A percentile compares a stretch with the other conserved stretches of the same genome.
Evolutionary conservation across 1,284 basidiomycete genomes (phyloP).

Genomic region (Ganoderma boninense): DNA sequence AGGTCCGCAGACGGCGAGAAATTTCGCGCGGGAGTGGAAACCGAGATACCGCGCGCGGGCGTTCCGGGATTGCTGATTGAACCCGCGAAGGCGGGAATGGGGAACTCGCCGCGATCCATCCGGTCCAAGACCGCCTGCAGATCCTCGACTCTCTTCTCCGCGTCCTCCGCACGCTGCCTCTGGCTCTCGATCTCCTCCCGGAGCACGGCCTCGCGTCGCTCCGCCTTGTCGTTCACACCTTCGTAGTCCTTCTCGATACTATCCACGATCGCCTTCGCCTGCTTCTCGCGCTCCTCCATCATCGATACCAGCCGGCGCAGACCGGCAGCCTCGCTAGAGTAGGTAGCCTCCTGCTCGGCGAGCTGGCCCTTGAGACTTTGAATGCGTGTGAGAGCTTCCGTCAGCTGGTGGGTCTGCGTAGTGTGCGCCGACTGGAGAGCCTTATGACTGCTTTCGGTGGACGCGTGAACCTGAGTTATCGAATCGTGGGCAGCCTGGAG

Average conservation of each 20-base stretch:
- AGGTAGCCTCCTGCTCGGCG: slow-evolving; percentile 83
- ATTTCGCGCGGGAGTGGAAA: slow-evolving; percentile 54
- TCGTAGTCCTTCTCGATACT: slow-evolving; percentile 84
- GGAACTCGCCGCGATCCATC: slow-evolving; percentile 75
- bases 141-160: slow-evolving; percentile 67
- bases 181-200: slow-evolving; percentile 75
- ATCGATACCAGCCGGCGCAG: slow-evolving; percentile 77
- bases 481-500: slow-evolving; percentile 80
- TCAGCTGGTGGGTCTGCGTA: slow-evolving; percentile 71
- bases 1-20: slow-evolving; percentile 49
- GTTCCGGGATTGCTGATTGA: slow-evolving; percentile 39
- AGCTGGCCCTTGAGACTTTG: slow-evolving; percentile 77
- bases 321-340: slow-evolving; percentile 76
- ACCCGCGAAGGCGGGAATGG: slow-evolving; percentile 54
- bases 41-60: slow-evolving; percentile 45
- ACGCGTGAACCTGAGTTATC: slow-evolving; percentile 67
- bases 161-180: slow-evolving; percentile 63
- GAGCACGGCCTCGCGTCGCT: slow-evolving; percentile 69
- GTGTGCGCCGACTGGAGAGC: slow-evolving; percentile 75
- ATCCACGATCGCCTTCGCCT: slow-evolving; percentile 81
- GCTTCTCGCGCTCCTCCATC: slow-evolving; percentile 85
- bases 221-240: slow-evolving; percentile 71
- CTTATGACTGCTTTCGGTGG: slow-evolving; percentile 71
- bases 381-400: slow-evolving; percentile 73
- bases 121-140: slow-evolving; percentile 69